Evolutionary conservation across 2,329 filamentous ascomycete species (phyloP).

Genomic region (Botrytis sinoallii): DNA sequence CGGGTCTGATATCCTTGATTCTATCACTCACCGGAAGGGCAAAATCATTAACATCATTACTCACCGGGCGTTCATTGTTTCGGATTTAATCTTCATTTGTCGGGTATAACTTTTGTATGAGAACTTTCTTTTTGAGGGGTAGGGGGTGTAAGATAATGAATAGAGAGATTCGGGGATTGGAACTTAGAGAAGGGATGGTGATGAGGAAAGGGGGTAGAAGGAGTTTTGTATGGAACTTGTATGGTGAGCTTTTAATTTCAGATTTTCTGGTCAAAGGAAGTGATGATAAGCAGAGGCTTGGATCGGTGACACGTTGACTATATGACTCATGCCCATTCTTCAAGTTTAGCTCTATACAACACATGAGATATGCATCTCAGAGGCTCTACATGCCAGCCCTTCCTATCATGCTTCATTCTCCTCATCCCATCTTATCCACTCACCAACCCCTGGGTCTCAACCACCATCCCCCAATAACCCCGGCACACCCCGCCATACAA

Average conservation of each 20-base stretch:
- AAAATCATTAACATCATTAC: not conserved
- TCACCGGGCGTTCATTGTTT: not conserved
- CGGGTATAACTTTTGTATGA: accelerated
- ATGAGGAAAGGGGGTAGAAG: not conserved
- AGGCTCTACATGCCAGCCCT: not conserved
- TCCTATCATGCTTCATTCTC: not conserved
- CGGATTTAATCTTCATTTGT: not conserved
- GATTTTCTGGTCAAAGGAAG: not conserved
- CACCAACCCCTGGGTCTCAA: conserved; percentile 11
- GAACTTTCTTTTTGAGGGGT: not conserved
- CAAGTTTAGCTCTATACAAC: not conserved
- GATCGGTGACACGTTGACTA: accelerated
- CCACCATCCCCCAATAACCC: conserved; percentile 24
- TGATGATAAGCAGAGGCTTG: not conserved
- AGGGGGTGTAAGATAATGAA: too few relatives aligned
- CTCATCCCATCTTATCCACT: not conserved
- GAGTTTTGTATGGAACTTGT: accelerated
- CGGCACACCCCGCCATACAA: conserved; percentile 22
- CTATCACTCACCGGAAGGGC: too few relatives aligned
- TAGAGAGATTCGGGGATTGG: accelerated
- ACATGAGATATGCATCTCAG: too few relatives aligned
- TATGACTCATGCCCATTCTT: not conserved
- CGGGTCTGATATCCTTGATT: too few relatives aligned
- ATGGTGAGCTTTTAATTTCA: not conserved
- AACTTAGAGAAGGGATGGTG: too few relatives aligned